phyloP scores from a whole-genome alignment of 176 grass and related monocot species.

The Miscanthus lutarioriparius region DNA sequence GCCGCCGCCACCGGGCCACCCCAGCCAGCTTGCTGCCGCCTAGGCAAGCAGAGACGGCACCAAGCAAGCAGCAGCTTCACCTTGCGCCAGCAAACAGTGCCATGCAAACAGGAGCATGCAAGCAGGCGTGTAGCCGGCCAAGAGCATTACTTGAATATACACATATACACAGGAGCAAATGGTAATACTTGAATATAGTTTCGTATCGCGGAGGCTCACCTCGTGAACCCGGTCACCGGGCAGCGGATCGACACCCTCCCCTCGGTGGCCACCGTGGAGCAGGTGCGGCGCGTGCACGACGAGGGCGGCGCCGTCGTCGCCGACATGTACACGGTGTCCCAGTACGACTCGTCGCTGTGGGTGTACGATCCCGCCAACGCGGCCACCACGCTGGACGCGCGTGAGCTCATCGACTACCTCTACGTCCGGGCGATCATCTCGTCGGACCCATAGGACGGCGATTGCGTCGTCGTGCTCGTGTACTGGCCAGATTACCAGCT shows the following conservation, averaged over 20 bases:
- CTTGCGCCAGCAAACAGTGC: too few species aligned
- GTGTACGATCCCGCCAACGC: neutral
- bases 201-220: neutral
- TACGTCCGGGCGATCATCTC: slow-evolving; percentile 4
- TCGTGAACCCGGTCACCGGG: slow-evolving; percentile 18
- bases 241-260: neutral
- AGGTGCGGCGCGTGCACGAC: neutral
- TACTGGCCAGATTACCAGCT: neutral
- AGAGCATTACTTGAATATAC: too few species aligned
- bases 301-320: neutral
- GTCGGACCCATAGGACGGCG: neutral
- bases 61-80: too few species aligned
- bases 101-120: too few species aligned
- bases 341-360: neutral
- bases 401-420: neutral
- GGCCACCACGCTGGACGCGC: neutral
- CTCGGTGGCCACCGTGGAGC: neutral
- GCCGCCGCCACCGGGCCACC: too few species aligned
- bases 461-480: slow-evolving; percentile 15
- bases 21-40: too few species aligned
- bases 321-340: neutral
- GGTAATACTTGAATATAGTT: too few species aligned
- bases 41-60: too few species aligned
- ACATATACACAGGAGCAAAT: too few species aligned
- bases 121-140: too few species aligned